Conservation (phyloP, 768 basidiomycete genomes). For the Boletales sp. region DNA sequence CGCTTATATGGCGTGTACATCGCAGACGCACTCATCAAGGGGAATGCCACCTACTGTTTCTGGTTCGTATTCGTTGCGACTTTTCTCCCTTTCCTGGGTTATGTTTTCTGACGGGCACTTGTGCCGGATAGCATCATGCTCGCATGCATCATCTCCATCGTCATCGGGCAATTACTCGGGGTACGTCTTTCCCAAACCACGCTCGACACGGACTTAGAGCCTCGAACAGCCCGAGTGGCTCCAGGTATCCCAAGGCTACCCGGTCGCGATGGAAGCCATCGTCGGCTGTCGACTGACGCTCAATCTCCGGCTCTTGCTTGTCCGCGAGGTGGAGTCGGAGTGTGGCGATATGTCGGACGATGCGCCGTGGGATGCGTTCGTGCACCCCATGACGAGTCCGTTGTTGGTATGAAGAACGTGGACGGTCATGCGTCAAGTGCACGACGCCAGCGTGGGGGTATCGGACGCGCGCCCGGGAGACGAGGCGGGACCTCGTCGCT, state of each 20-base stretch:
- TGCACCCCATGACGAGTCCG: background rate
- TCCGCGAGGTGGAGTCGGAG: background rate
- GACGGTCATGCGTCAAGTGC: background rate
- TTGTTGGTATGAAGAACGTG: background rate
- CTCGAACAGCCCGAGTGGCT: conserved; percentile 3
- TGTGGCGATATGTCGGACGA: background rate
- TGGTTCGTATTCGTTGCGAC: conserved; percentile 2
- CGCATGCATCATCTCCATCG: background rate
- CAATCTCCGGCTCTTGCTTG: conserved; percentile 1
- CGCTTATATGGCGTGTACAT: conserved; percentile 1
- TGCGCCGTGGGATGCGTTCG: conserved; percentile 1
- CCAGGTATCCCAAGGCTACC: conserved; percentile 3
- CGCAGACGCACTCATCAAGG: conserved; percentile 9
- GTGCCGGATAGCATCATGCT: conserved; percentile 8
- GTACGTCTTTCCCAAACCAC: background rate
- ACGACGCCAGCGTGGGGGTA: background rate
- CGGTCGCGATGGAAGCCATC: background rate
- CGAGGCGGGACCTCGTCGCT: background rate
- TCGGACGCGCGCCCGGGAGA: background rate
- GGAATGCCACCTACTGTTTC: conserved; percentile 13
- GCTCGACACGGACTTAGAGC: background rate
- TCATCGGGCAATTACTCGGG: background rate
- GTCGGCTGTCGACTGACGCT: conserved; percentile 10
- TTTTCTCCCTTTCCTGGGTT: background rate
- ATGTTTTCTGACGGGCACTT: background rate